Conservation (phyloP, 768 basidiomycete genomes). For the Lactarius psammicola region DNA sequence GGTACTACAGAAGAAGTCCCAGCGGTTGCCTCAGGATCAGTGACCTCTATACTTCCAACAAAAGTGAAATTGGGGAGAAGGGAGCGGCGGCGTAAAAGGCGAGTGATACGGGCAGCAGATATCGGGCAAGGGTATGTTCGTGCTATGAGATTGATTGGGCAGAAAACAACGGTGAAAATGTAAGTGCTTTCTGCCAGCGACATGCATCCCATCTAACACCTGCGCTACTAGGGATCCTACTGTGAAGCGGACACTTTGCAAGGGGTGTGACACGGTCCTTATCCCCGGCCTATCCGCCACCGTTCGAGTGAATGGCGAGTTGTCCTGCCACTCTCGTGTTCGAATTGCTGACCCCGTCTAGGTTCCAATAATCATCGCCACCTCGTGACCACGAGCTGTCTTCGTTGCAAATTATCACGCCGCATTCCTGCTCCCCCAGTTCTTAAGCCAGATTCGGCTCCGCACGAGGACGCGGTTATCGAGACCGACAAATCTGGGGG, state of each 20-base stretch:
- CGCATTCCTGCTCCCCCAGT: constrained; percentile 65
- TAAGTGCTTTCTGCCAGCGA: constrained; percentile 36
- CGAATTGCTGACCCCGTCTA: constrained; percentile 30
- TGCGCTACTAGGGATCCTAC: constrained; percentile 60
- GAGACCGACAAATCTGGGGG: not conserved
- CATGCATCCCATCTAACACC: not conserved
- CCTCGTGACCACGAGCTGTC: constrained; percentile 57
- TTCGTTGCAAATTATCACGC: constrained; percentile 53
- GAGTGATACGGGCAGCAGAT: constrained; percentile 42
- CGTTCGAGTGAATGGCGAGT: constrained; percentile 61
- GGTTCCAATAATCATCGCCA: constrained; percentile 52
- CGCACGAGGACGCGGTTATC: constrained; percentile 4
- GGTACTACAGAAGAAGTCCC: not conserved
- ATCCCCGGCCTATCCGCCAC: constrained; percentile 65
- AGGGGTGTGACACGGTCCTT: constrained; percentile 60
- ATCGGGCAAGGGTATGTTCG: constrained; percentile 63
- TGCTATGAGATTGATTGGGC: constrained; percentile 67
- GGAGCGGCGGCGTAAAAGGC: constrained; percentile 29
- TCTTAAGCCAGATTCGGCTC: constrained; percentile 1
- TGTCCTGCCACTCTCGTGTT: constrained; percentile 28
- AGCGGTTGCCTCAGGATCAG: not conserved
- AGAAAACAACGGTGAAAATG: constrained; percentile 79
- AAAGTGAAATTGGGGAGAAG: not conserved
- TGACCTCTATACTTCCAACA: not conserved
- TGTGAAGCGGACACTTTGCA: constrained; percentile 80